Conservation (phyloP, 257 asterid species). For the Solanum dulcamara region DNA sequence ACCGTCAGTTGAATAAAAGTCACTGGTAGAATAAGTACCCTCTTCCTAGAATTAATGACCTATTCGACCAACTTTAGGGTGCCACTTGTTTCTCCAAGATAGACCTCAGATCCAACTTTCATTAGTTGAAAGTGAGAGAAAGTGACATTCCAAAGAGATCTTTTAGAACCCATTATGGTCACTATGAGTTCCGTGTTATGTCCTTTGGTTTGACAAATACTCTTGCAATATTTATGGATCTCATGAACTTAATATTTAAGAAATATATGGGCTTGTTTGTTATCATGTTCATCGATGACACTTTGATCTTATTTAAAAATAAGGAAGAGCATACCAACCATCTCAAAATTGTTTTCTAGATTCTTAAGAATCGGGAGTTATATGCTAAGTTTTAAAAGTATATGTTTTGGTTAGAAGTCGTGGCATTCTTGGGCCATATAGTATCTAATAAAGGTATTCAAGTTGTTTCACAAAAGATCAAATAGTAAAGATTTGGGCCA, state of each 20-base stretch:
- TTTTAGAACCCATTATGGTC: neutral
- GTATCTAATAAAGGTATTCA: neutral
- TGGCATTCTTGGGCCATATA: neutral
- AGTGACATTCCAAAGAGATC: neutral
- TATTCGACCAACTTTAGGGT: neutral
- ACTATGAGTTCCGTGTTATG: neutral
- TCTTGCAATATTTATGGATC: neutral
- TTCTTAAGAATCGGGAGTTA: neutral
- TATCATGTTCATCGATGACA: neutral
- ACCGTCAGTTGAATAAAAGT: no score
- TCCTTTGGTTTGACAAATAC: neutral
- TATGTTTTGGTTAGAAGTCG: neutral
- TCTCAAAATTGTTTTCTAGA: neutral
- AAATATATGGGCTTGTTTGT: neutral
- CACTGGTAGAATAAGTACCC: neutral
- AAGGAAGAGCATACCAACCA: neutral
- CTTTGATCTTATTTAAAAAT: neutral
- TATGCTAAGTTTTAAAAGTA: neutral
- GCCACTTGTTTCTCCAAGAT: neutral
- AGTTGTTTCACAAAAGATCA: neutral
- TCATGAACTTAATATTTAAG: neutral
- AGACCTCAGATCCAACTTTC: neutral
- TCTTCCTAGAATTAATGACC: no score
- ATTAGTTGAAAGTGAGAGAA: neutral
- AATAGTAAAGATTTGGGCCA: neutral